A percentile compares a stretch with the other conserved stretches of the same genome.
Evolutionary conservation across 129 eudicot genomes (phyloP).

Genomic region (Chrysanthemum makinoi): DNA sequence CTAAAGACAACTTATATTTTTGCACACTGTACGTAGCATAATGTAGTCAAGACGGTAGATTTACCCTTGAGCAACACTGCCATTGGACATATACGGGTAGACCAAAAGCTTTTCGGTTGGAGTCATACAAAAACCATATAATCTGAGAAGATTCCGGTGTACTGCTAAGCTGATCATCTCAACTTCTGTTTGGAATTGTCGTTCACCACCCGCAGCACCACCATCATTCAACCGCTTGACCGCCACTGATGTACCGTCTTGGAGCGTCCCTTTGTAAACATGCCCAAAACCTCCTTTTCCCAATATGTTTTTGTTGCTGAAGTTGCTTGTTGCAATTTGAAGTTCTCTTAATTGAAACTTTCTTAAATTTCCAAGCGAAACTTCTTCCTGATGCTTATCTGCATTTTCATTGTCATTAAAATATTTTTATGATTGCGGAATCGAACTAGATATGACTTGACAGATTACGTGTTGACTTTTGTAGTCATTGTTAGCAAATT

Average conservation of each 20-base stretch:
- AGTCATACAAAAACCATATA: slow-evolving; percentile 86
- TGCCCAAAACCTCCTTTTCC: slow-evolving; percentile 93
- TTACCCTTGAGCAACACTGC: slow-evolving; percentile 91
- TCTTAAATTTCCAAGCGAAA: slow-evolving; percentile 73
- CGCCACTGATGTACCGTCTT: slow-evolving; percentile 72
- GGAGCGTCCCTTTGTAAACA: slow-evolving; percentile 76
- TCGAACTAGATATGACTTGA: neutral
- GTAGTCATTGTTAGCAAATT: neutral
- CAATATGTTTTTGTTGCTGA: slow-evolving; percentile 70
- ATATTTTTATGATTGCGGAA: neutral
- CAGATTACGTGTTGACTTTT: neutral
- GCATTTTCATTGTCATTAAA: slow-evolving; percentile 18
- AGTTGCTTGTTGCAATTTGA: slow-evolving; percentile 75
- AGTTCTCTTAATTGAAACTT: slow-evolving; percentile 72
- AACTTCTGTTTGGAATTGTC: slow-evolving; percentile 81
- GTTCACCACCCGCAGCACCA: slow-evolving; percentile 58
- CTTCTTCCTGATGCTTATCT: slow-evolving; percentile 68
- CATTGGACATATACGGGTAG: slow-evolving; percentile 87
- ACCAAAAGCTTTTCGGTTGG: slow-evolving; percentile 73
- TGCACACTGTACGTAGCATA: neutral
- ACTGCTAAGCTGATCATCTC: slow-evolving; percentile 91
- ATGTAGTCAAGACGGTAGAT: slow-evolving; percentile 12
- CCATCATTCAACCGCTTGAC: slow-evolving; percentile 90
- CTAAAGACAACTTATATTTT: slow-evolving; percentile 5
- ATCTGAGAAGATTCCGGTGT: slow-evolving; percentile 74